A percentile compares a stretch with the other conserved stretches of the same genome.
Evolutionary conservation across 2,329 filamentous ascomycete genomes (phyloP).

Genomic region (Penicillium vulpinum): DNA sequence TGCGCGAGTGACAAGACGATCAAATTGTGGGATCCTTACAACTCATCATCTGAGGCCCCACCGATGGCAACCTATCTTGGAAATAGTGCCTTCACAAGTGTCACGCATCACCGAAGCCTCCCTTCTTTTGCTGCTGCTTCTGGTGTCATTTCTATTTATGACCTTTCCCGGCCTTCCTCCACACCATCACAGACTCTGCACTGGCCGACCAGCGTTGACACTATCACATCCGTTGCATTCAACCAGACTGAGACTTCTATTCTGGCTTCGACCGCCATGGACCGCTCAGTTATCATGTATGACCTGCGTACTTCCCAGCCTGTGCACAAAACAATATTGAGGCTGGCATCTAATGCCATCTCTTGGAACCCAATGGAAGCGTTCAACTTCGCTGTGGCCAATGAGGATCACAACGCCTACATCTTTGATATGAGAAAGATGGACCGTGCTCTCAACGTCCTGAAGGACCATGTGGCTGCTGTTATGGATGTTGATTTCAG

Average conservation of each 20-base stretch:
- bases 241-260: constrained; percentile 94
- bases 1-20: constrained; percentile 84
- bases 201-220: constrained; percentile 88
- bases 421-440: constrained; percentile 95
- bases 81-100: constrained; percentile 73
- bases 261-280: constrained; percentile 78
- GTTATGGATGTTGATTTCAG: constrained; percentile 97
- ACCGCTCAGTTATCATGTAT: constrained; percentile 85
- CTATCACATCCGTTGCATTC: constrained; percentile 83
- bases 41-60: constrained; percentile 65
- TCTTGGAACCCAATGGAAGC: constrained; percentile 97
- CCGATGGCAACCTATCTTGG: constrained; percentile 85
- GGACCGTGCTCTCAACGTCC: constrained; percentile 80
- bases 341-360: constrained; percentile 78
- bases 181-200: constrained; percentile 77
- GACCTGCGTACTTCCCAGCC: constrained; percentile 85
- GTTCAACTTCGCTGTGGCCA: constrained; percentile 90
- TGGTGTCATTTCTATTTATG: constrained; percentile 81
- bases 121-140: constrained; percentile 77
- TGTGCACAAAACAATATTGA: constrained; percentile 76
- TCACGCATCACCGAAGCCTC: constrained; percentile 77
- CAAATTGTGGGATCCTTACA: constrained; percentile 90
- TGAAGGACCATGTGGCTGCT: constrained; percentile 85
- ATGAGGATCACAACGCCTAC: constrained; percentile 90
- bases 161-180: constrained; percentile 73